Evolutionary conservation across 371 early-diverging fungal species (phyloP).

Genomic region (Mucor circinelloides): DNA sequence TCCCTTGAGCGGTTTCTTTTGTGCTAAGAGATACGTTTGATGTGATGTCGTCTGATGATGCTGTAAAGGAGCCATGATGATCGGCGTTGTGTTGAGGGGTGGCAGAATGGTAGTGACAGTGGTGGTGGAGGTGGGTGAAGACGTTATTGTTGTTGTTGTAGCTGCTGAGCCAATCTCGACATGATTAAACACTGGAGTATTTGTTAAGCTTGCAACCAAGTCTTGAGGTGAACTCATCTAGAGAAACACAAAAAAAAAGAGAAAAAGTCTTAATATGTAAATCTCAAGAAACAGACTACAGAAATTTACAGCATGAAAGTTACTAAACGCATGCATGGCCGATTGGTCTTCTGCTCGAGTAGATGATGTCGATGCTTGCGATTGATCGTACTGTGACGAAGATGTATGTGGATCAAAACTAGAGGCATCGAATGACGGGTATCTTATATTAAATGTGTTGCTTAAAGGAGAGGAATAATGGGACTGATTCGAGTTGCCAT

Average conservation of each 20-base stretch:
- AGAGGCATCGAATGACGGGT: slow-evolving; percentile 16
- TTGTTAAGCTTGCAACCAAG: slow-evolving; percentile 17
- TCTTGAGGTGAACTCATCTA: slow-evolving; percentile 22
- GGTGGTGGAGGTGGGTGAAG: neutral
- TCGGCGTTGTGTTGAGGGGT: slow-evolving; percentile 26
- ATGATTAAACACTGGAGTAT: slow-evolving; percentile 8
- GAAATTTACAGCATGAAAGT: slow-evolving; percentile 18
- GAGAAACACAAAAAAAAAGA: neutral
- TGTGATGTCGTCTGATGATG: slow-evolving; percentile 16
- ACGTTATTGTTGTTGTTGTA: neutral
- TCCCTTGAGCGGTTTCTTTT: slow-evolving; percentile 19
- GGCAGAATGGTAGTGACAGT: slow-evolving; percentile 10
- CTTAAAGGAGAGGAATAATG: slow-evolving; percentile 2
- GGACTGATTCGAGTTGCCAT: neutral
- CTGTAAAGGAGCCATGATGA: slow-evolving; percentile 21
- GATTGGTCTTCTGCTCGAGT: slow-evolving; percentile 8
- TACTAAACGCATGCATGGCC: slow-evolving; percentile 1
- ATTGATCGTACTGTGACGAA: neutral
- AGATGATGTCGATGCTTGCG: neutral
- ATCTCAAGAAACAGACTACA: neutral
- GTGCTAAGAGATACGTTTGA: slow-evolving; percentile 24
- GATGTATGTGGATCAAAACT: slow-evolving; percentile 12
- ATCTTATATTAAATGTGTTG: slow-evolving; percentile 6
- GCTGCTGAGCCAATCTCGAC: neutral
- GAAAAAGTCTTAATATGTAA: neutral